Percentiles rank a stretch among this genome's conserved stretches.
phyloP scores from a whole-genome alignment of 805 yeast genomes.

The Spathaspora girioi region DNA sequence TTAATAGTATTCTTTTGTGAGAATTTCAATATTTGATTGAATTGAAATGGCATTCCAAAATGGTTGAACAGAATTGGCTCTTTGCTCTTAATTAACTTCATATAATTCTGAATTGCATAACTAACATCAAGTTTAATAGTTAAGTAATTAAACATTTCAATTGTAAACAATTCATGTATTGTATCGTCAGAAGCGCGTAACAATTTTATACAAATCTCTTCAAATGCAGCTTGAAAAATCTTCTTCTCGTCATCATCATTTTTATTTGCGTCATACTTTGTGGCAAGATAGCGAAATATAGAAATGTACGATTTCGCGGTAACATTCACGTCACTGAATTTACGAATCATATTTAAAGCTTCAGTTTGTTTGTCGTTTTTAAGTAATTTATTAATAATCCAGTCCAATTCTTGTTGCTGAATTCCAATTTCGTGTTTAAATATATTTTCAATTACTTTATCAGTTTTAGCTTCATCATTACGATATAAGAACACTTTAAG shows the following conservation, averaged over 20 bases:
- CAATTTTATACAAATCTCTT: background rate
- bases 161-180: constrained; percentile 13
- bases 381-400: constrained; percentile 23
- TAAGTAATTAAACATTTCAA: constrained; percentile 13
- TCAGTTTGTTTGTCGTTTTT: constrained; percentile 20
- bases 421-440: constrained; percentile 25
- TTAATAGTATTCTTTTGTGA: constrained; percentile 12
- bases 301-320: constrained; percentile 23
- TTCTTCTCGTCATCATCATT: background rate
- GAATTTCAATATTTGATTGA: background rate
- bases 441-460: constrained; percentile 25
- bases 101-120: background rate
- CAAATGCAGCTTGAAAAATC: background rate
- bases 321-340: constrained; percentile 13
- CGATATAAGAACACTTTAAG: constrained; percentile 25
- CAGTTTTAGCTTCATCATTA: constrained; percentile 25
- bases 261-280: background rate
- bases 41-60: background rate
- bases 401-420: constrained; percentile 21
- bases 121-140: background rate
- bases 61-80: background rate
- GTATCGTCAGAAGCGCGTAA: background rate
- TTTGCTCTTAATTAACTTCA: background rate
- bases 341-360: constrained; percentile 19
- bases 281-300: constrained; percentile 14